Base-by-base conservation (phyloP, 805 yeast species). In the Candida koratica region DNA sequence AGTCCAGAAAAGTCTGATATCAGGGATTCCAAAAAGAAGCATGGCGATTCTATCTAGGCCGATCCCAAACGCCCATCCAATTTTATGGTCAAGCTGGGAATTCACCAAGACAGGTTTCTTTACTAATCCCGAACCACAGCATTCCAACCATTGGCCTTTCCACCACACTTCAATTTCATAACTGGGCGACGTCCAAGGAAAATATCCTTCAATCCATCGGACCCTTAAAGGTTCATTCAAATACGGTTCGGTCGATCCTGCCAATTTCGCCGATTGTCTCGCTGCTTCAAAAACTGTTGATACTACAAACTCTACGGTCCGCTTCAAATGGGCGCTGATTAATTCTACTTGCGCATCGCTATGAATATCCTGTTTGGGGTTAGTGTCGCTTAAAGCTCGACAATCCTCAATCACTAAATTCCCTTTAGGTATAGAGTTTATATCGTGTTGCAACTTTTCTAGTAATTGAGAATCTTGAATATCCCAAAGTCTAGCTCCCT, bases 101-200 rank as follows among this genome's bases (percentile, higher is more conserved):
- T 81, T 83, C 15, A 75, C 64, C 25, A 87, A 67, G 0, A 90
- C 95, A 33, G 77, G 78, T 47, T 86, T 82, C 46, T 78, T 79
- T 6, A 88, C 95, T 24, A 90, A 71, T 17, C 98, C 98, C 61
- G 95, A 86, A 0, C 98, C 98, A 52, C 96, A 86, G 56, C 95
- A 80, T 63, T 93, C 98, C 23, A 93, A 69, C 98, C 98, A 93
- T 48, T 89, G 95, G 35, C 93, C 95, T 55, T 88, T 85, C 97
- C 97, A 93, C 89, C 94, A 88, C 4, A 93, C 96, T 61, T 93
- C 98, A 47, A 94, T 87, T 53, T 93, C 97, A 94, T 95, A 93
- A 28, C 95, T 84, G 3, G 98, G 98, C 1, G 95, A 79, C 3
- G 98, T 93, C 97, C 97, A 93, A 3, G 98, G 98, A 66, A 93